phyloP scores from a whole-genome alignment of 2,329 filamentous ascomycete genomes.

The Colletotrichum tamarilloi region DNA sequence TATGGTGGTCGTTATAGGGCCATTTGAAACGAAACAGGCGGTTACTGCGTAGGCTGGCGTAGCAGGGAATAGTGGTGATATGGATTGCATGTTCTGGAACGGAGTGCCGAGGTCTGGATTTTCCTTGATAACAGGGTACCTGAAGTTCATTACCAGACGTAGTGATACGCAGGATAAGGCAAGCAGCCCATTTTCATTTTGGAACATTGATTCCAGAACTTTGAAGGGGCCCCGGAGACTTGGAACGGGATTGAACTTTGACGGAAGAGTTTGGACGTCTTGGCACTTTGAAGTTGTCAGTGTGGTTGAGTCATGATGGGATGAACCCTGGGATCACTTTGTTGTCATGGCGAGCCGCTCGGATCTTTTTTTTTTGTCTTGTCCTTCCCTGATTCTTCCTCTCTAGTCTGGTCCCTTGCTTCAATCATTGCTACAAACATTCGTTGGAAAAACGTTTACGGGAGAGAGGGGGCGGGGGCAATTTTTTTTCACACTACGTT shows the following conservation, averaged over 20 bases:
- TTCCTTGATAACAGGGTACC: too few species aligned
- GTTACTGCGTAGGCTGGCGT: too few species aligned
- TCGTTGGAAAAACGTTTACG: background rate
- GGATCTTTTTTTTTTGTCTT: background rate
- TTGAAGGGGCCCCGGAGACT: too few species aligned
- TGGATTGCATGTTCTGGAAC: too few species aligned
- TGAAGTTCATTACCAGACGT: too few species aligned
- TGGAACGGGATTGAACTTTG: too few species aligned
- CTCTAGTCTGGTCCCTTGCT: background rate
- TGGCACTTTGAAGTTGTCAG: background rate
- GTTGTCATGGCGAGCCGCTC: background rate
- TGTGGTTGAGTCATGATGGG: background rate
- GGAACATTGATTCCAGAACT: too few species aligned
- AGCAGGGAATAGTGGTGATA: too few species aligned
- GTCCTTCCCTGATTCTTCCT: background rate
- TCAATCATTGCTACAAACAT: background rate
- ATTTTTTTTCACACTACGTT: background rate
- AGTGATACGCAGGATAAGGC: too few species aligned
- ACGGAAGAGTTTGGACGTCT: too few species aligned
- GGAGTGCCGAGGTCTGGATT: too few species aligned
- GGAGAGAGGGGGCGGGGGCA: background rate
- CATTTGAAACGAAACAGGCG: background rate
- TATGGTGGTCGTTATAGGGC: background rate
- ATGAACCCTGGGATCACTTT: background rate
- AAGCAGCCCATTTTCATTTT: too few species aligned